A percentile compares a stretch with the other conserved stretches of the same genome.
phyloP scores from a whole-genome alignment of 2,329 filamentous ascomycete species.

The Fusarium sacchari region DNA sequence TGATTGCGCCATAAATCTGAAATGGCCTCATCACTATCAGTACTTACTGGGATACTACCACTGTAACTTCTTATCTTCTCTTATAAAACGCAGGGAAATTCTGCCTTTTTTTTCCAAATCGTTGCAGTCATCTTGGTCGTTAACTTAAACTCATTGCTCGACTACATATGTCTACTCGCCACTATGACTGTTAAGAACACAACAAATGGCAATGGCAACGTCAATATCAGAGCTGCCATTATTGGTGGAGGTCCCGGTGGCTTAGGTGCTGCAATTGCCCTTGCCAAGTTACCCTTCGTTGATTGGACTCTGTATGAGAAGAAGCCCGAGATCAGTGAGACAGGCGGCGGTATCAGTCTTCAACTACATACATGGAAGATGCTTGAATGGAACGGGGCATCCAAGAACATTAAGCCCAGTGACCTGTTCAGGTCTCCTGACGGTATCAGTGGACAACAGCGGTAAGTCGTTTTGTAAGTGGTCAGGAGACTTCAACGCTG shows the following conservation, averaged over 20 bases:
- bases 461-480: conserved; percentile 16
- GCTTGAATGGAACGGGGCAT: conserved; percentile 46
- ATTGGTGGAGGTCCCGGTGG: conserved; percentile 46
- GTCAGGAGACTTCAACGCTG: not conserved
- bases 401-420: conserved; percentile 43
- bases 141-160: not conserved
- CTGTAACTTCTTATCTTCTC: not conserved
- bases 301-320: conserved; percentile 50
- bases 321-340: conserved; percentile 50
- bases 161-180: not conserved
- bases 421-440: conserved; percentile 46
- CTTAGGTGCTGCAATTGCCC: conserved; percentile 47
- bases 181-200: conserved; percentile 33
- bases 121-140: not conserved
- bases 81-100: not conserved
- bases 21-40: conserved; percentile 25
- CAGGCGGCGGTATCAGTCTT: conserved; percentile 51
- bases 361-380: conserved; percentile 50
- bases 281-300: conserved; percentile 44
- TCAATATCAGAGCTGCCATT: conserved; percentile 37
- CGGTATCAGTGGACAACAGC: conserved; percentile 39
- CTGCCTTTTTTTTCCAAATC: not conserved
- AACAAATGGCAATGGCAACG: conserved; percentile 12
- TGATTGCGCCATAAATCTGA: conserved; percentile 38
- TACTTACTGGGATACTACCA: not conserved